phyloP scores from a whole-genome alignment of 352 stramenopile species.

The Globisporangium nagaii region DNA sequence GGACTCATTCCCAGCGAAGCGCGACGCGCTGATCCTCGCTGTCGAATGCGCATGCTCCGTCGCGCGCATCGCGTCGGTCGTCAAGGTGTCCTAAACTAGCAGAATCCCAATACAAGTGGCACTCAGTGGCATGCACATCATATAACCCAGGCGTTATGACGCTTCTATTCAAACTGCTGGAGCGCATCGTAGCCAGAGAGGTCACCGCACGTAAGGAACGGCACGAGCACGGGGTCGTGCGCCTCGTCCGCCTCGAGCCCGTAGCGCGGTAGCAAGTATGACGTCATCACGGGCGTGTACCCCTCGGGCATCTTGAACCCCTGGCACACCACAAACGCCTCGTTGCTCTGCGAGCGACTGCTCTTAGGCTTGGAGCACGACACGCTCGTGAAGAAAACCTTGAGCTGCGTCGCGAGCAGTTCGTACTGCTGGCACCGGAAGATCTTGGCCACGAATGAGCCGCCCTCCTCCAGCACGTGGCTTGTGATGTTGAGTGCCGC shows the following conservation, averaged over 20 bases:
- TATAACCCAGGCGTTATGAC: too few relatives aligned
- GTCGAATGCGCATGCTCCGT: constrained; percentile 40
- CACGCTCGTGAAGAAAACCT: constrained; percentile 94
- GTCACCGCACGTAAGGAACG: constrained; percentile 91
- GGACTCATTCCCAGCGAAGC: constrained; percentile 37
- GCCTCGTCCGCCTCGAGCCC: constrained; percentile 36
- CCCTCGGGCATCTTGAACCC: constrained; percentile 81
- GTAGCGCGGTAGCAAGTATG: constrained; percentile 64
- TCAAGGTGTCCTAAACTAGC: constrained; percentile 18
- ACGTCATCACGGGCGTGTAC: constrained; percentile 87
- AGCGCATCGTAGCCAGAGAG: constrained; percentile 87
- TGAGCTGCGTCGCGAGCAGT: constrained; percentile 94
- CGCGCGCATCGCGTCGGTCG: constrained; percentile 29
- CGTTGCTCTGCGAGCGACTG: constrained; percentile 94
- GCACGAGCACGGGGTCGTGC: constrained; percentile 71
- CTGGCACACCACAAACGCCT: constrained; percentile 96
- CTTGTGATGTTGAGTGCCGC: constrained; percentile 98
- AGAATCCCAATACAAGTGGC: not conserved
- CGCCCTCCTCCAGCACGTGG: constrained; percentile 89
- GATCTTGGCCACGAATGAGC: constrained; percentile 99
- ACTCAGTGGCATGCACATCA: too few relatives aligned
- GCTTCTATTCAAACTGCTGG: constrained; percentile 50
- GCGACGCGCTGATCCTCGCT: constrained; percentile 30
- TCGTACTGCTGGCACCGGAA: constrained; percentile 97
- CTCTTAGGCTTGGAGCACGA: constrained; percentile 96